Evolutionary conservation across 352 stramenopile species (phyloP).

Genomic region (Globisporangium cederbergense): DNA sequence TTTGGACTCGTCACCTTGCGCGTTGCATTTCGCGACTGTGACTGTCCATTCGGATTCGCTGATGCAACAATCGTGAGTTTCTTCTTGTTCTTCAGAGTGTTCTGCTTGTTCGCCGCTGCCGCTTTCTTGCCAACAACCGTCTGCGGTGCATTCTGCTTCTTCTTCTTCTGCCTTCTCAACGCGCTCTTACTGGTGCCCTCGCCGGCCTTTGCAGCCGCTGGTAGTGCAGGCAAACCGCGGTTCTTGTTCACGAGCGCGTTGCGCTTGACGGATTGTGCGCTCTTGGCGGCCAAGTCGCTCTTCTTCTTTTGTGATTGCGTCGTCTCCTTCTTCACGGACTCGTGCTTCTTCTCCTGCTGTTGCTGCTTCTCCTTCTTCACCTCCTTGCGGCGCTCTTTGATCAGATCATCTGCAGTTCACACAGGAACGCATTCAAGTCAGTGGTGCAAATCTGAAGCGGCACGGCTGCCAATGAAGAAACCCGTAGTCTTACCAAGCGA

Average conservation of each 20-base stretch:
- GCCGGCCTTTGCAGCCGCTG: background rate
- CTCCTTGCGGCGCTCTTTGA: slow-evolving; percentile 73
- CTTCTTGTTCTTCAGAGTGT: slow-evolving; percentile 6
- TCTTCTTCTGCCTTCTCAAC: slow-evolving; percentile 11
- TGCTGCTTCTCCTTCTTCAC: slow-evolving; percentile 46
- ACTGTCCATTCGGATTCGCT: slow-evolving; percentile 19
- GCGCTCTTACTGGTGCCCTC: background rate
- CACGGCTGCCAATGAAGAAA: background rate
- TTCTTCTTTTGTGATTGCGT: slow-evolving; percentile 20
- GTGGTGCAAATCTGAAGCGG: background rate
- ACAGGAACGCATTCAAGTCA: background rate
- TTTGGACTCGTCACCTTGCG: slow-evolving; percentile 18
- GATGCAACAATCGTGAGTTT: slow-evolving; percentile 20
- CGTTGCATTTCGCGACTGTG: background rate
- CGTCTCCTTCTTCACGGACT: slow-evolving; percentile 21
- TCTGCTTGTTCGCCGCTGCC: slow-evolving; percentile 6
- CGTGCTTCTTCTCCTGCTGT: slow-evolving; percentile 24
- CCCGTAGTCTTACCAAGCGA: slow-evolving; percentile 30
- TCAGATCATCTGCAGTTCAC: slow-evolving; percentile 41
- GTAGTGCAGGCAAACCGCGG: slow-evolving; percentile 26
- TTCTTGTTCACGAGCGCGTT: slow-evolving; percentile 48
- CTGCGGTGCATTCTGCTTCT: slow-evolving; percentile 14
- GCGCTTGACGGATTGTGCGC: slow-evolving; percentile 24
- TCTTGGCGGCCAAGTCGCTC: slow-evolving; percentile 16
- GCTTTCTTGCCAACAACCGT: slow-evolving; percentile 18